phyloP scores from a whole-genome alignment of 2,329 filamentous ascomycete genomes.

The Sporothrix dimorphospora region DNA sequence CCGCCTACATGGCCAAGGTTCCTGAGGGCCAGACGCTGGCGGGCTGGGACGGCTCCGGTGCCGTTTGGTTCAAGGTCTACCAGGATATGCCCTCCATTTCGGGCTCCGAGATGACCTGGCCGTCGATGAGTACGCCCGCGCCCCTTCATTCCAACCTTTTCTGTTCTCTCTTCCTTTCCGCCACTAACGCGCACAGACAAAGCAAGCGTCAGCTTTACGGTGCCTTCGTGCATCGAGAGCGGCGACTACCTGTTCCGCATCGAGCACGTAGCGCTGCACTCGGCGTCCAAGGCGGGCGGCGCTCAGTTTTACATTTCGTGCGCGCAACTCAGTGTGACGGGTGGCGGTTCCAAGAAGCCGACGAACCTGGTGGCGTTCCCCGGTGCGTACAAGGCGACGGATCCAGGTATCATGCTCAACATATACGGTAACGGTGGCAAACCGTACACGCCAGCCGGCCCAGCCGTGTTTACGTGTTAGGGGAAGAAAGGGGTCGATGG shows the following conservation, averaged over 20 bases:
- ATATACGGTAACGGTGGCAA: conserved; percentile 36
- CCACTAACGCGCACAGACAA: neutral
- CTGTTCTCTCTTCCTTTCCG: too few relatives aligned
- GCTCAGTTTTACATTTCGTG: conserved; percentile 40
- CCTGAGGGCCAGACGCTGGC: conserved; percentile 41
- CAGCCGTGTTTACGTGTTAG: conserved; percentile 29
- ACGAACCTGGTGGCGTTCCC: conserved; percentile 33
- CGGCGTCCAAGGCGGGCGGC: conserved; percentile 35
- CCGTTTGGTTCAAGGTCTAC: conserved; percentile 47
- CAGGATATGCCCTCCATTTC: conserved; percentile 38
- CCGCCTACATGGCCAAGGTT: conserved; percentile 45
- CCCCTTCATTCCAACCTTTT: too few relatives aligned
- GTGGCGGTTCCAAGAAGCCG: conserved; percentile 35
- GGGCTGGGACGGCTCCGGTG: conserved; percentile 41
- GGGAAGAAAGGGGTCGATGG: neutral
- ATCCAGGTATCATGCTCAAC: conserved; percentile 37
- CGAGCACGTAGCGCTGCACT: conserved; percentile 41
- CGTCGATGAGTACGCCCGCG: conserved; percentile 20
- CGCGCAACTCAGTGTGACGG: conserved; percentile 37
- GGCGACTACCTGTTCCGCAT: conserved; percentile 41
- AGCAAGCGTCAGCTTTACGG: conserved; percentile 30
- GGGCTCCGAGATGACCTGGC: conserved; percentile 31
- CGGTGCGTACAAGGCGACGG: conserved; percentile 35
- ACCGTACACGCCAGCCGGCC: conserved; percentile 34
- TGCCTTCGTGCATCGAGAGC: conserved; percentile 36